Base-by-base conservation (phyloP, 345 rosid species). In the Rhizophora mangle region DNA sequence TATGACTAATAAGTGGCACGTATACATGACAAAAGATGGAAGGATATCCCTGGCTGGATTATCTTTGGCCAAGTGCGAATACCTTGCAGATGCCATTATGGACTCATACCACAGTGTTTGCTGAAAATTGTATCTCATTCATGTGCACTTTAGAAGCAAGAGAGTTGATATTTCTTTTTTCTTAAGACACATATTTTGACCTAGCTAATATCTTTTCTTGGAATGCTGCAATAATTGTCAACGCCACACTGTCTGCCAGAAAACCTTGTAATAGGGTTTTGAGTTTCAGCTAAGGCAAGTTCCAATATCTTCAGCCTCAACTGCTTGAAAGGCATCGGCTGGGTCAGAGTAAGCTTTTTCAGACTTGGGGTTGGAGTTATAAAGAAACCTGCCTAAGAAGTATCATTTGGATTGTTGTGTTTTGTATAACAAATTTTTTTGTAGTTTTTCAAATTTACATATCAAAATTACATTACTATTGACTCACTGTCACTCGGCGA, bases 1-100 rank as follows among this genome's bases (percentile, higher is more conserved):
- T 68, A 95, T 94, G 98, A 89, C 93, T 22, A 69, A 81, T 76
- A 91, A 91, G 76, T 95, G 99, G 97, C 99, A 87, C 61, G 76
- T 95, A 19, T 95, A 89, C 86, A 87, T 95, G 97, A 89, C 97
- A 5, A 89, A 89, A 84, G 99, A 91, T 6, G 99, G 99, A 76
- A 87, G 97, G 43, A 95, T 95, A 76, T 91, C 97, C 8, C 67
- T 95, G 72, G 99, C 97, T 0, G 97, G 99, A 71, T 78, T 95
- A 60, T 85, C 90, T 60, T 72, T 95, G 82, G 99, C 96, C 26
- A 95, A 95, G 81, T 95, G 97, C 46, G 92, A 95, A 65, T 86
- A 89, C 77, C 97, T 91, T 58, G 96, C 97, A 0, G 97, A 92
- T 74, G 96, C 97, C 13, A 88, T 95, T 60, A 70, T 88, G 0